Conservation (phyloP, 2,329 filamentous ascomycete genomes). For the Tolypocladium paradoxum region DNA sequence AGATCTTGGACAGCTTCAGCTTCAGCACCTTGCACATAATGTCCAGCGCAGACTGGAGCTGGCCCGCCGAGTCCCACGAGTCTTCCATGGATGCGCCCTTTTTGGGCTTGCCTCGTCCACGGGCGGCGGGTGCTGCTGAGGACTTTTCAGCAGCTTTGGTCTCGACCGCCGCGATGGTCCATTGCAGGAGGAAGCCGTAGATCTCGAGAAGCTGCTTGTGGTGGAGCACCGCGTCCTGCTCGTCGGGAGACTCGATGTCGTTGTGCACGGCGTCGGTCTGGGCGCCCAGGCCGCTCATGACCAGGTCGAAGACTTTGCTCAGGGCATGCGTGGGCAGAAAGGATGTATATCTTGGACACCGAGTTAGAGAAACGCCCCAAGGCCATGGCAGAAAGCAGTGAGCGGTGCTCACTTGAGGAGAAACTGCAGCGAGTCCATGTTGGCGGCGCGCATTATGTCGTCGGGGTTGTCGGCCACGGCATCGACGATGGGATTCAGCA, state of each 20-base stretch:
- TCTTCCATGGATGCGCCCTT: conserved; percentile 72
- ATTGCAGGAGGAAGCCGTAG: conserved; percentile 88
- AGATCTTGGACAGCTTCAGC: conserved; percentile 84
- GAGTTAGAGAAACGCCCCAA: conserved; percentile 38
- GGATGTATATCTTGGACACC: conserved; percentile 66
- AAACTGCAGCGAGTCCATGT: conserved; percentile 91
- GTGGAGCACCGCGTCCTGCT: conserved; percentile 74
- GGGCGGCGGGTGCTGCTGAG: conserved; percentile 51
- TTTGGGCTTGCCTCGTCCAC: conserved; percentile 65
- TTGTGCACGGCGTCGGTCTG: conserved; percentile 78
- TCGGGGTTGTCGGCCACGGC: conserved; percentile 87
- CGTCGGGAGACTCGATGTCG: conserved; percentile 76
- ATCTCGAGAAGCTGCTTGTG: conserved; percentile 90
- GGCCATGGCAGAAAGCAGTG: no score
- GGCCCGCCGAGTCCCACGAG: conserved; percentile 77
- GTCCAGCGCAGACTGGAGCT: conserved; percentile 81
- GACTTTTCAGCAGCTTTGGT: conserved; percentile 88
- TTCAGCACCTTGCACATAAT: conserved; percentile 94
- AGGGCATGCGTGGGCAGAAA: conserved; percentile 71
- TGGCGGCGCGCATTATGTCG: conserved; percentile 64
- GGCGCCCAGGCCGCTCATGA: conserved; percentile 74
- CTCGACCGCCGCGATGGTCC: conserved; percentile 91
- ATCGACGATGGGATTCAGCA: conserved; percentile 87
- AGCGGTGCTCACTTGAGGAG: conserved; percentile 81
- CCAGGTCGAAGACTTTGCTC: conserved; percentile 85